A percentile compares a stretch with the other conserved stretches of the same genome.
Evolutionary conservation across 1,139 yeast genomes (phyloP).

Genomic region (Nakaseomyces delphensis): DNA sequence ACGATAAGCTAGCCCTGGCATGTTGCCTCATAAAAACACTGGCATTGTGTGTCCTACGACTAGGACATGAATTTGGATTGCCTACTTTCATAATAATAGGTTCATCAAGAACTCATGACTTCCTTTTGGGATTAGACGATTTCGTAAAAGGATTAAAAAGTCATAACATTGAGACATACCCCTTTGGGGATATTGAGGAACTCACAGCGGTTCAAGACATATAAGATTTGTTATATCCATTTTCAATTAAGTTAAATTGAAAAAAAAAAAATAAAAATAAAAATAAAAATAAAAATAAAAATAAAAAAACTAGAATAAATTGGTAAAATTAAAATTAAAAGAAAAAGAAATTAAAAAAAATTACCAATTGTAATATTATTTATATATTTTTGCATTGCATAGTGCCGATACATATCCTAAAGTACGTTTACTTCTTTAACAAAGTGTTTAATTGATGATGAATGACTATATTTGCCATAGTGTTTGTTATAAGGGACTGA

Average conservation of each 20-base stretch:
- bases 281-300: neutral
- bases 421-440: too few species aligned
- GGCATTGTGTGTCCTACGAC: neutral
- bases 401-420: too few species aligned
- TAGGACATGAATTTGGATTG: neutral
- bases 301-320: neutral
- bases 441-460: too few species aligned
- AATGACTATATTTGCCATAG: too few species aligned
- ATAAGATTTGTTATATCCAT: too few species aligned
- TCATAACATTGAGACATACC: neutral
- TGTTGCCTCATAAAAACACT: neutral
- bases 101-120: neutral
- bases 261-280: neutral
- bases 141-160: neutral
- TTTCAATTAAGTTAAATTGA: neutral
- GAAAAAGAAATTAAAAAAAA: neutral
- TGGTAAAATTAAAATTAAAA: neutral
- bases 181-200: conserved; percentile 1
- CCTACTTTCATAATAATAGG: neutral
- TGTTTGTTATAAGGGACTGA: too few species aligned
- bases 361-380: too few species aligned
- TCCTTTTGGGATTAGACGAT: neutral
- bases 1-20: neutral
- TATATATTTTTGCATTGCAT: too few species aligned
- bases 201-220: neutral